phyloP scores from a whole-genome alignment of 345 rosid genomes.

The Lagerstroemia speciosa region DNA sequence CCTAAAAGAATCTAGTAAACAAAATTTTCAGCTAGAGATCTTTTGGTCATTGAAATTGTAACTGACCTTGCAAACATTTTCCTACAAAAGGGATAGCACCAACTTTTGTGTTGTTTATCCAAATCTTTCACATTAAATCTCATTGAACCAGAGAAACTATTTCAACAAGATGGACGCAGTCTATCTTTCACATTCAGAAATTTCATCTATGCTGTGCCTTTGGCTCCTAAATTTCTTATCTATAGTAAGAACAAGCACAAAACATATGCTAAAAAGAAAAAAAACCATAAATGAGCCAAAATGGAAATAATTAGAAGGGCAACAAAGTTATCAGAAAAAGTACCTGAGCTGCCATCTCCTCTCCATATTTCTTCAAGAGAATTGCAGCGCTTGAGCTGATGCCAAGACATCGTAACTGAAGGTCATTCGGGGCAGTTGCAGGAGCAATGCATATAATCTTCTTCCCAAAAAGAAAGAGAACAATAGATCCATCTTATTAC shows the following conservation, averaged over 20 bases:
- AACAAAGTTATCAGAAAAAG: no score
- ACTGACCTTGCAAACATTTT: not conserved
- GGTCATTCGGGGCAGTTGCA: slow-evolving; percentile 2
- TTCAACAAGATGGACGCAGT: not conserved
- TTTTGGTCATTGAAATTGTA: not conserved
- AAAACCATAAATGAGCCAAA: not conserved
- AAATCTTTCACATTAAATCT: not conserved
- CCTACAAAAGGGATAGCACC: not conserved
- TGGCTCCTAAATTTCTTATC: not conserved
- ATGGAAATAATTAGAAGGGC: no score
- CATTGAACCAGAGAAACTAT: not conserved
- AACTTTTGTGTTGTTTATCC: not conserved
- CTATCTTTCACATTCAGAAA: not conserved
- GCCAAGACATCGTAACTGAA: slow-evolving; percentile 15
- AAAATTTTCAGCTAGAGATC: not conserved
- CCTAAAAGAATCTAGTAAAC: not conserved
- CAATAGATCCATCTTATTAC: slow-evolving; percentile 23
- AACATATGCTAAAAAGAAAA: not conserved
- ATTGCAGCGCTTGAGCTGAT: slow-evolving; percentile 57
- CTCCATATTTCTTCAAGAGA: slow-evolving; percentile 58
- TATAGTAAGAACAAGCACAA: no score
- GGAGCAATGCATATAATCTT: not conserved
- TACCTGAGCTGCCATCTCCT: slow-evolving; percentile 26
- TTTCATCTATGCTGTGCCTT: not conserved
- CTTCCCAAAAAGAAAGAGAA: not conserved